Evolutionary conservation across 441 rosid species (phyloP).

Genomic region (Iberis amara): DNA sequence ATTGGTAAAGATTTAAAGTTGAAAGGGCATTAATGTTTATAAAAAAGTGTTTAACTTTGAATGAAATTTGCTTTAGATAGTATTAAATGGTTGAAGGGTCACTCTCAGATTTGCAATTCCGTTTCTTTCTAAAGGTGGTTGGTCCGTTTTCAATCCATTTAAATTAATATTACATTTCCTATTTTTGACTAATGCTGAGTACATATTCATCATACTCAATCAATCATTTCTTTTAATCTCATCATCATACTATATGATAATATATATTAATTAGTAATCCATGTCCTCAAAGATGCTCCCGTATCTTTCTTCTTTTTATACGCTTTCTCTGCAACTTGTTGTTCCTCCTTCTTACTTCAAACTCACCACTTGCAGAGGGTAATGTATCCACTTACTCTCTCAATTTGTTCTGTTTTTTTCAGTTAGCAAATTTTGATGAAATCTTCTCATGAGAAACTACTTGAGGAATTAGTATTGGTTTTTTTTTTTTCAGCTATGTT

Average conservation of each 20-base stretch:
- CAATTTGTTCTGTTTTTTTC: not conserved
- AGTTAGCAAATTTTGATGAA: not conserved
- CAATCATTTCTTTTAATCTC: slow-evolving; percentile 27
- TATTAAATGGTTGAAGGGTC: slow-evolving; percentile 47
- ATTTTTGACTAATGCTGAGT: slow-evolving; percentile 15
- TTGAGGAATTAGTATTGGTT: not conserved
- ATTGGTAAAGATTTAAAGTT: slow-evolving; percentile 20
- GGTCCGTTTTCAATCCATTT: slow-evolving; percentile 36
- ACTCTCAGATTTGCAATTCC: slow-evolving; percentile 48
- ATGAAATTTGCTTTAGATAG: slow-evolving; percentile 4
- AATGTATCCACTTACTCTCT: slow-evolving; percentile 8
- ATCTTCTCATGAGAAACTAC: not conserved
- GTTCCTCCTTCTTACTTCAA: slow-evolving; percentile 23
- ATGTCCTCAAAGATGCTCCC: slow-evolving; percentile 26
- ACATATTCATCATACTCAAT: not conserved
- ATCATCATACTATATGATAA: not conserved
- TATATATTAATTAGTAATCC: not conserved
- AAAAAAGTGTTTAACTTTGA: slow-evolving; percentile 1
- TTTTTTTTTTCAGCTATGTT: too few species aligned
- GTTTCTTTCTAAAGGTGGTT: slow-evolving; percentile 60
- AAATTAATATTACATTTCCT: slow-evolving; percentile 12
- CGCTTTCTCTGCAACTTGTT: slow-evolving; percentile 25
- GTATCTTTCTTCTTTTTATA: slow-evolving; percentile 22
- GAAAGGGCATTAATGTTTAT: not conserved
- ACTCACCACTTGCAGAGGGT: slow-evolving; percentile 14